Evolutionary conservation across 2,329 filamentous ascomycete genomes (phyloP).

Genomic region (Diaporthe eres): DNA sequence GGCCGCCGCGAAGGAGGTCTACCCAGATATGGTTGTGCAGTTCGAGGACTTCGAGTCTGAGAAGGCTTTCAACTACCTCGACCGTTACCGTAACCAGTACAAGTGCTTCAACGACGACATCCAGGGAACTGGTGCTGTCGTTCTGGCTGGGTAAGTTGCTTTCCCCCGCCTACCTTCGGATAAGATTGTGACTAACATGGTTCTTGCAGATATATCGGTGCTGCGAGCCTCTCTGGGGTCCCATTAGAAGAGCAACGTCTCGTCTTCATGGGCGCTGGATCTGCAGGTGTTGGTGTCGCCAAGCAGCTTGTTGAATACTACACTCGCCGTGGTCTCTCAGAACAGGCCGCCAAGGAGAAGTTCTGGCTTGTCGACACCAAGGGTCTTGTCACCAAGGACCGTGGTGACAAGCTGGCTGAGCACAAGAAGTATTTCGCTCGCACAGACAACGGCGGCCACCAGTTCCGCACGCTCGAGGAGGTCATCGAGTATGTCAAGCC

Average conservation of each 20-base stretch:
- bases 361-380: slow-evolving; percentile 99
- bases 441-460: slow-evolving; percentile 74
- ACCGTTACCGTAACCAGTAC: slow-evolving; percentile 89
- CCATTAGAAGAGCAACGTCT: slow-evolving; percentile 91
- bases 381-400: slow-evolving; percentile 92
- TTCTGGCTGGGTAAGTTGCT: slow-evolving; percentile 81
- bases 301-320: slow-evolving; percentile 99
- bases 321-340: slow-evolving; percentile 89
- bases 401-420: slow-evolving; percentile 92
- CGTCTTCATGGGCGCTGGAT: slow-evolving; percentile 96
- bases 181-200: slow-evolving; percentile 65
- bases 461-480: slow-evolving; percentile 86
- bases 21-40: slow-evolving; percentile 81
- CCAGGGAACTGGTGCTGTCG: slow-evolving; percentile 96
- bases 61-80: slow-evolving; percentile 91
- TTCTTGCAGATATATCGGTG: slow-evolving; percentile 69
- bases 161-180: background rate
- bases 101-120: slow-evolving; percentile 99
- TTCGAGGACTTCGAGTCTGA: slow-evolving; percentile 98
- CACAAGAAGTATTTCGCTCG: slow-evolving; percentile 85
- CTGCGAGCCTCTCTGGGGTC: slow-evolving; percentile 87
- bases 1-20: slow-evolving; percentile 85
- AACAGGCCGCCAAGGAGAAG: slow-evolving; percentile 88
- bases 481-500: slow-evolving; percentile 96
- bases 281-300: slow-evolving; percentile 95